Percentiles rank a stretch among this genome's conserved stretches.
Conservation (phyloP, 352 stramenopile species). For the Blastocystis sp. region DNA sequence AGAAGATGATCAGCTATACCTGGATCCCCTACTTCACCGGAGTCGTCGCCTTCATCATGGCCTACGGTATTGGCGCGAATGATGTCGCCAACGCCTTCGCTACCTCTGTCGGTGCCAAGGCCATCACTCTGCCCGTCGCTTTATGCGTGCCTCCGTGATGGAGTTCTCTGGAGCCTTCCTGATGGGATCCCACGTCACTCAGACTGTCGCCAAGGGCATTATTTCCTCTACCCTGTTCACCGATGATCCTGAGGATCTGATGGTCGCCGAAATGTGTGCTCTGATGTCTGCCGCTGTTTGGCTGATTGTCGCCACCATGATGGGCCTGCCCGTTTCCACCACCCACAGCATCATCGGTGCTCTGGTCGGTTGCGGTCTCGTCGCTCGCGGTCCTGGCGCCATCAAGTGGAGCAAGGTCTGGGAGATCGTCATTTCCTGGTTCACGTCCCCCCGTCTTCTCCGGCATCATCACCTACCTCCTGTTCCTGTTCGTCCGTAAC, state of each 20-base stretch:
- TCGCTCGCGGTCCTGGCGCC: constrained; percentile 72
- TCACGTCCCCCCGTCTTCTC: constrained; percentile 76
- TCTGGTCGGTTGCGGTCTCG: constrained; percentile 76
- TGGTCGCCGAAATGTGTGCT: constrained; percentile 77
- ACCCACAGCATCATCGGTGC: constrained; percentile 75
- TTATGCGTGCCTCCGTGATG: constrained; percentile 77
- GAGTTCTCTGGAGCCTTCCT: constrained; percentile 79
- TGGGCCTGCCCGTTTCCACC: constrained; percentile 75
- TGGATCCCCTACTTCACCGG: constrained; percentile 64
- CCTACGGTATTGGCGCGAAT: constrained; percentile 74
- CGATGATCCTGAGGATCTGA: constrained; percentile 76
- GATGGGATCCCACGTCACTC: constrained; percentile 78
- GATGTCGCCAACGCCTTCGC: constrained; percentile 82
- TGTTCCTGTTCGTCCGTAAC: constrained; percentile 75
- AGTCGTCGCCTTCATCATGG: constrained; percentile 58
- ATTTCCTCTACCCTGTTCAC: constrained; percentile 75
- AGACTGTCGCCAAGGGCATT: constrained; percentile 77
- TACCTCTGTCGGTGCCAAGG: constrained; percentile 78
- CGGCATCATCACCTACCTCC: constrained; percentile 73
- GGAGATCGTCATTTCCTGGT: constrained; percentile 77
- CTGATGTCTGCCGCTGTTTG: constrained; percentile 74
- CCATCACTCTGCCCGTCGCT: constrained; percentile 77
- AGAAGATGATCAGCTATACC: constrained; percentile 43
- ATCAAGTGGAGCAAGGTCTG: constrained; percentile 73
- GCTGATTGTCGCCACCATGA: constrained; percentile 73